Percentiles rank a stretch among this genome's conserved stretches.
phyloP scores from a whole-genome alignment of 768 basidiomycete species.

The Suillus occidentalis region DNA sequence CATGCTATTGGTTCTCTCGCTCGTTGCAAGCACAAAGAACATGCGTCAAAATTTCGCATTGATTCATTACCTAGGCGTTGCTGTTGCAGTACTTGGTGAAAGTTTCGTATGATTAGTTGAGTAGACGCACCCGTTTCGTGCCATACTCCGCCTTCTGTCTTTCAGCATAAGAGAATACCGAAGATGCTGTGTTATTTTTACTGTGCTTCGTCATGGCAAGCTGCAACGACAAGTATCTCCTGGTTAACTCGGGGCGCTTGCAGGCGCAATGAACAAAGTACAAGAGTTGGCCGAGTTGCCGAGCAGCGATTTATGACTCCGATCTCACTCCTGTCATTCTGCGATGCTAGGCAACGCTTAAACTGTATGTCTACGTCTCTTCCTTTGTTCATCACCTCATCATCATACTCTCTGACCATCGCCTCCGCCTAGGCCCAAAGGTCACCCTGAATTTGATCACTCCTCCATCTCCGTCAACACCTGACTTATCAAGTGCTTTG shows the following conservation, averaged over 20 bases:
- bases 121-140: slow-evolving; percentile 61
- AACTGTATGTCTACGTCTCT: too few relatives aligned
- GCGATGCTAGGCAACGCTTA: too few relatives aligned
- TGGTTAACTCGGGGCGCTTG: too few relatives aligned
- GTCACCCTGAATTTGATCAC: slow-evolving; percentile 8
- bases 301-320: too few relatives aligned
- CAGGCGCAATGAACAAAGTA: too few relatives aligned
- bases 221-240: background rate
- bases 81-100: slow-evolving; percentile 16
- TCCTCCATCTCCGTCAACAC: background rate
- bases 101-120: background rate
- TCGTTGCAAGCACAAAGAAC: slow-evolving; percentile 81
- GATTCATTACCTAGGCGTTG: slow-evolving; percentile 75
- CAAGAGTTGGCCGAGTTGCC: too few relatives aligned
- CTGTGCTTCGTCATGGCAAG: slow-evolving; percentile 78
- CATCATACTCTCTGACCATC: slow-evolving; percentile 16
- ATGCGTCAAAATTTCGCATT: slow-evolving; percentile 90
- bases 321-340: too few relatives aligned
- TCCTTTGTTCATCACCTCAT: too few relatives aligned
- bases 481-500: background rate
- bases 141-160: slow-evolving; percentile 82
- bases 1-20: slow-evolving; percentile 87
- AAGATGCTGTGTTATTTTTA: slow-evolving; percentile 89
- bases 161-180: slow-evolving; percentile 88
- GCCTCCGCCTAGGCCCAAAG: slow-evolving; percentile 10